A percentile compares a stretch with the other conserved stretches of the same genome.
These are phyloP conservation scores for Harringtonia lauricola DNA, from an alignment of 2,329 filamentous ascomycete species.

Conservation along the genomic window DNA sequence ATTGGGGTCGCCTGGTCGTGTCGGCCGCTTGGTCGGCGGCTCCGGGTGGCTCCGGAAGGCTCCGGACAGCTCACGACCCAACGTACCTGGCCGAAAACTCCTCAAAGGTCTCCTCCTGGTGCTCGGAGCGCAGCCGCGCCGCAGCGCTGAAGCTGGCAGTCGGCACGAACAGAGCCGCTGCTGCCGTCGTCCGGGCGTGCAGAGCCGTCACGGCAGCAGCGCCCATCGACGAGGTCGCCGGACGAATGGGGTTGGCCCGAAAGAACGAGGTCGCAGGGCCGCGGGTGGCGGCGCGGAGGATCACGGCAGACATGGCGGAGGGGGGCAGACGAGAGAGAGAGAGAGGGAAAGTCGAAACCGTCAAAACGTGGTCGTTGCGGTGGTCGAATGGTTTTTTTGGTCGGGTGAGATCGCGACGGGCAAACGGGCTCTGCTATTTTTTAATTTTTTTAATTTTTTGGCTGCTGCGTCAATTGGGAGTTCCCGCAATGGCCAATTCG, in stretches of 20 bases:
- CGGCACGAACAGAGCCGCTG: constrained; percentile 36
- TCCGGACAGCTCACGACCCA: no score
- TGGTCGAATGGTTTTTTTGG: no score
- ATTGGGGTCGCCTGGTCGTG: no score
- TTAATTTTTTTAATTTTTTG: background rate
- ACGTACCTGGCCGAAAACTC: constrained; percentile 94
- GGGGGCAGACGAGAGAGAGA: constrained; percentile 3
- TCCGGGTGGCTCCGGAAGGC: no score
- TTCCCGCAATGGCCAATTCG: background rate
- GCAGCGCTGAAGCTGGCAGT: constrained; percentile 53
- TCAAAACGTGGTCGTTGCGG: no score
- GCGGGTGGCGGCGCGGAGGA: constrained; percentile 64
- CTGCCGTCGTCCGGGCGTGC: constrained; percentile 2
- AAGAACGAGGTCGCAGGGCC: constrained; percentile 50
- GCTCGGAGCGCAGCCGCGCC: constrained; percentile 43
- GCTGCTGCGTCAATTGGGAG: background rate
- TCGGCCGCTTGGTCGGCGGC: no score
- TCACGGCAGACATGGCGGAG: constrained; percentile 38
- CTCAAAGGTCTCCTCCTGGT: constrained; percentile 96
- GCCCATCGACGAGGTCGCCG: constrained; percentile 26
- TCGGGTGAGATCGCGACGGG: no score
- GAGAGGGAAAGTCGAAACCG: background rate
- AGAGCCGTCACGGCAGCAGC: constrained; percentile 41
- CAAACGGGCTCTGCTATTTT: no score
- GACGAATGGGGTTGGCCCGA: constrained; percentile 50